A percentile compares a stretch with the other conserved stretches of the same genome.
Conservation (phyloP, 2,329 filamentous ascomycete genomes). For the Tolypocladium endophyticum region DNA sequence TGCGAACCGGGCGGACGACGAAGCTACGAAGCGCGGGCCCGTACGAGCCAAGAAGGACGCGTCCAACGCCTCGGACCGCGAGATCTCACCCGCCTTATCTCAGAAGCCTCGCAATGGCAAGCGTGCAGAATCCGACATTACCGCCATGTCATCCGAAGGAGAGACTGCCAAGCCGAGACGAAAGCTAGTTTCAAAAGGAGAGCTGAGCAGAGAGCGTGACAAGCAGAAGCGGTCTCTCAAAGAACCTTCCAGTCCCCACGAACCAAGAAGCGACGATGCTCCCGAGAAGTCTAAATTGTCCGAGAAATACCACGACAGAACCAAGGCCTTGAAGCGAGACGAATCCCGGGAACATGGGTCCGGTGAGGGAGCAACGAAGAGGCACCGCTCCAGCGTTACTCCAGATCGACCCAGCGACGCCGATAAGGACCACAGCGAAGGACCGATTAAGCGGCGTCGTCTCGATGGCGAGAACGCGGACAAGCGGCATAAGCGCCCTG, state of each 20-base stretch:
- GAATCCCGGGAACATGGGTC: conserved; percentile 46
- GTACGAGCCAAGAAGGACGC: conserved; percentile 46
- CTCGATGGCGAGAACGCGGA: conserved; percentile 44
- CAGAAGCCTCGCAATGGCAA: conserved; percentile 41
- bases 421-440: conserved; percentile 43
- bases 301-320: conserved; percentile 49
- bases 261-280: conserved; percentile 35
- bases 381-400: conserved; percentile 48
- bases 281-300: conserved; percentile 35
- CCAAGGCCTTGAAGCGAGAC: conserved; percentile 51
- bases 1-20: conserved; percentile 33
- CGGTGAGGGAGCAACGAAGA: conserved; percentile 43
- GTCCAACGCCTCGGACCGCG: conserved; percentile 40
- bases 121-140: conserved; percentile 42
- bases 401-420: conserved; percentile 40
- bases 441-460: conserved; percentile 44
- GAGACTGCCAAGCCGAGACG: conserved; percentile 48
- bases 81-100: conserved; percentile 36
- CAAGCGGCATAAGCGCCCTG: conserved; percentile 30
- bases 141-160: conserved; percentile 43
- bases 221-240: conserved; percentile 45
- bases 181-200: conserved; percentile 53
- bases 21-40: conserved; percentile 38
- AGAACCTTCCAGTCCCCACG: conserved; percentile 42
- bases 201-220: conserved; percentile 48